Evolutionary conservation across 345 rosid species (phyloP), one percentile per base, ranked within the genome.

Genomic region (Euphorbia tirucalli): DNA sequence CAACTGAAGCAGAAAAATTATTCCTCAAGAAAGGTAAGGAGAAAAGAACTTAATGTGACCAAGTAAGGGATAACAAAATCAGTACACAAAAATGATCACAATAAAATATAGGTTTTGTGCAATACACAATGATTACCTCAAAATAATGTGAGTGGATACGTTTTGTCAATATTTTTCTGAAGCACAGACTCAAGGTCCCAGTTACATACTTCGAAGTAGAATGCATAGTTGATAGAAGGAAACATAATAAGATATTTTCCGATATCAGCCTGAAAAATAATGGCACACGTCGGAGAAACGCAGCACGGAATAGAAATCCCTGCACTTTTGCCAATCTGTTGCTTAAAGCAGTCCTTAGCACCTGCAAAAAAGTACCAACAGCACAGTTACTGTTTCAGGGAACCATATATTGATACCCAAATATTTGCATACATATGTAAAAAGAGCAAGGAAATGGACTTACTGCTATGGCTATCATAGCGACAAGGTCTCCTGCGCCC

Each of bases 321-420:
- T 93, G 98, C 65, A 95, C 96, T 91, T 93, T 95, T 27, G 99
- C 99, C 74, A 93, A 81, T 83, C 98, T 85, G 77, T 95, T 93
- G 89, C 94, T 89, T 87, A 91, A 79, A 82, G 90, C 82, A 66
- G 99, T 90, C 82, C 90, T 89, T 66, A 89, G 80, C 59, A 93
- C 92, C 99, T 95, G 90, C 67, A 80, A 81, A 65, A 64, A 55
- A n/a, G 19, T 39, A 28, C 59, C 41, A 74, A 27, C 2, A 28
- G 66, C 41, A 66, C 63, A 52, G 39, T 43, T 28, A 52, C 46
- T 61, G 39, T 57, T 37, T 22, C 28, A 32, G 24, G 25, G 46
- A 30, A 41, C 43, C 25, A 63, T 16, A 3, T 27, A 0, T 66
- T n/a, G 9, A 24, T 30, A 16, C 31, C 24, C 22, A 46, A 28